Evolutionary conservation across 331 rosid genomes (phyloP).

Genomic region (Rosa hybrid): DNA sequence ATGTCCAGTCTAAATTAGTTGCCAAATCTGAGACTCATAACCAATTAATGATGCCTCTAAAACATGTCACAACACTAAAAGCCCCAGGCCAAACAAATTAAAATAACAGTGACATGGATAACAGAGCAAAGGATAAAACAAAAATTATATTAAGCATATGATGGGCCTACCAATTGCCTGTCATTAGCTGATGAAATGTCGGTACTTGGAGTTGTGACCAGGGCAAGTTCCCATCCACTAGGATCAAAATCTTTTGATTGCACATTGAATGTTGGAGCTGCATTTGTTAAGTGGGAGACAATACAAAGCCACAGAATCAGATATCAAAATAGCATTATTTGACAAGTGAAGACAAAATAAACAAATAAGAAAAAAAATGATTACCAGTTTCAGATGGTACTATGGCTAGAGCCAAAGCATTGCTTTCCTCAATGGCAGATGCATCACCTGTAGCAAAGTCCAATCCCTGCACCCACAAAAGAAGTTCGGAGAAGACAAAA

Average conservation of each 20-base stretch:
- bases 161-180: slow-evolving; percentile 87
- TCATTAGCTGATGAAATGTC: slow-evolving; percentile 81
- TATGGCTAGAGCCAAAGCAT: slow-evolving; percentile 91
- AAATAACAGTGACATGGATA: background rate
- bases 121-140: background rate
- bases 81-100: background rate
- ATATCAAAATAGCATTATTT: slow-evolving; percentile 24
- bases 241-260: slow-evolving; percentile 84
- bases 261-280: slow-evolving; percentile 60
- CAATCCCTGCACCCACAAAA: slow-evolving; percentile 70
- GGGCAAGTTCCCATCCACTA: slow-evolving; percentile 97
- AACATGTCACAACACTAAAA: background rate
- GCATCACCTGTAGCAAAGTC: slow-evolving; percentile 57
- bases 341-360: slow-evolving; percentile 22
- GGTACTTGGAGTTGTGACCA: slow-evolving; percentile 87
- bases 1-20: background rate
- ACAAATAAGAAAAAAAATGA: background rate
- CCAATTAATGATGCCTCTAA: background rate
- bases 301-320: slow-evolving; percentile 25
- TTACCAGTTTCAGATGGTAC: slow-evolving; percentile 74
- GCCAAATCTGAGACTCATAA: background rate
- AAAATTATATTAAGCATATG: background rate
- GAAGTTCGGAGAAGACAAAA: background rate
- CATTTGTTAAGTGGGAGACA: slow-evolving; percentile 29
- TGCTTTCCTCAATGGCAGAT: slow-evolving; percentile 77